Evolutionary conservation across 306 rosid genomes (phyloP), one percentile per base, ranked within the genome.

Genomic region (Pterocarpus macrocarpus): DNA sequence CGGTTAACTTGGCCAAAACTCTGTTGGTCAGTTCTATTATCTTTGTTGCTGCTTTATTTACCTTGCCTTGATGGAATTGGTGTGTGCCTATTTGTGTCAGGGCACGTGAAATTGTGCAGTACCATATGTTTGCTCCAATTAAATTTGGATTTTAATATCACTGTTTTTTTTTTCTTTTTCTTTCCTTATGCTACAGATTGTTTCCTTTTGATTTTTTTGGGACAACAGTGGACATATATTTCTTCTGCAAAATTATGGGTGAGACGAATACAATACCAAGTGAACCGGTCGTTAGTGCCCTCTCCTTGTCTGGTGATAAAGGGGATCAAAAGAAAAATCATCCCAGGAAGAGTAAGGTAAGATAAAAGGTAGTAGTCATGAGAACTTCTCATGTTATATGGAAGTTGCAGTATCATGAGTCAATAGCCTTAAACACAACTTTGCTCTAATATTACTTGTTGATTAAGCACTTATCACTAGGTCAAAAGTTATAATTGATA

Each of bases 291-390:
- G 1, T 0, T 43, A 5, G 11, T 6, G 84, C 88, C 33, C 75
- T 85, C 62, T 80, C 80, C 32, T 67, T 91, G 73, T 87, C 86
- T 64, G 91, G 80, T 61, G 91, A 85, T 67, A 86, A 65, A 61
- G 57, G 65, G 41, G 87, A 89, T 72, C 87, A 78, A 64, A 71
- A 74, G 73, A 89, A 81, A 64, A 64, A 53, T 62, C 66, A 44
- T 15, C 50, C 28, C 28, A 36, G 61, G 2, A 63, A 72, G 74
- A 72, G 76, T 15, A 63, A 80, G 81, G 93, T 89, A 79, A 86
- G 90, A 71, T 47, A 82, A 63, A 9, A 35, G 10, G 82, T 36
- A 64, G 28, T 16, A 47, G 63, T 10, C 32, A 34, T 36, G 4
- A 12, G 15, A 45, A 8, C 28, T 77, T 41, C 6, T 22, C 13